Base-by-base conservation (phyloP, 1,284 basidiomycete genomes). In the Ganoderma lingzhi region DNA sequence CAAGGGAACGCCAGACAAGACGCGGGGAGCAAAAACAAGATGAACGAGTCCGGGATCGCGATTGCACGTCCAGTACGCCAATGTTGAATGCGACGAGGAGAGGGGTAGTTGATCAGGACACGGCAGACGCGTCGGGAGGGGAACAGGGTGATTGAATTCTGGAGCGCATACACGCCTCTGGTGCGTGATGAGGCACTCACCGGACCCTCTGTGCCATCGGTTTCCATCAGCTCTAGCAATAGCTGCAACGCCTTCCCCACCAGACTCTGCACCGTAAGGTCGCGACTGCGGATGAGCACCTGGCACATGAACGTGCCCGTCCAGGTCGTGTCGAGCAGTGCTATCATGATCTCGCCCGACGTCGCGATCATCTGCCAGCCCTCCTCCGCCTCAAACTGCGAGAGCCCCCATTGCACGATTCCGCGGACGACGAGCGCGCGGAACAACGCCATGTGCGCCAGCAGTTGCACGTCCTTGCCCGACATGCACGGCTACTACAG, bases 401-500 rank as follows among this genome's bases (percentile, higher is more conserved):
- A 84, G 68, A 96, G 86, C 0, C 94, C 94, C 95, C 95, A 98
- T 77, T 98, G 96, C 9, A 99, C 83, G 60, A 99, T 86, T 0
- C 96, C 97, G 15, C 93, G 90, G 71, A 98, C 97, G 64, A 97
- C 90, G 10, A 99, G 86, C 2, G 90, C 87, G 63, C 96, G 92
- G 82, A 98, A 99, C n/a, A 99, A 89, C 5, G 88, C 84, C 78
- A 98, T 87, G 42, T 97, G 92, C 23, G 92, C 88, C 6, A 93
- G 92, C 8, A 98, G 86, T 79, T 99, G 97, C 15, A 99, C 92
- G 77, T 96, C 96, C 86, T 99, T 99, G 73, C 95, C 96, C 93
- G 99, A 98, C 58, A 92, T 86, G 77, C 95, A 96, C 9, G 99
- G 88, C 76, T 98, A 96, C 76, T 98, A 96, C 53, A 99, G 84